Evolutionary conservation across 1,284 basidiomycete genomes (phyloP), one percentile per base, ranked within the genome.

Genomic region (Papiliotrema laurentii): DNA sequence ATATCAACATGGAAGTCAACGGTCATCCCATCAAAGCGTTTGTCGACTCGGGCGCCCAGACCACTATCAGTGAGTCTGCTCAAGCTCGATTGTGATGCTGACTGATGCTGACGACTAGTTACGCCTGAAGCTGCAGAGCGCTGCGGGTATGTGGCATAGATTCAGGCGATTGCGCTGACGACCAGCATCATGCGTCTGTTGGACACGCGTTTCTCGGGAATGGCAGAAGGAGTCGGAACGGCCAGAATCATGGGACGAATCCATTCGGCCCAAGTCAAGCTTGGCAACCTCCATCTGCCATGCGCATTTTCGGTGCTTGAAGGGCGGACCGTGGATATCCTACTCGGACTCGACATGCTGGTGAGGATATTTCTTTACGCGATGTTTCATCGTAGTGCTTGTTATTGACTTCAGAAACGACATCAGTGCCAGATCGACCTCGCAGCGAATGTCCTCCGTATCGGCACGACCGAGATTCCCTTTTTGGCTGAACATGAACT

Each of bases 291-390:
- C 26, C 80, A 82, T 75, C 79, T 98, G 10, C 85, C 92, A 0
- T 97, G 94, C 68, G 84, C 90, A 0, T 92, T 98, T 71, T 94
- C 91, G 1, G 86, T 98, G 57, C 88, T 98, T 81, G 94, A 98
- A 80, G 92, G 92, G 22, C 82, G 84, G 28, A 84, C 87, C 48
- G 91, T 97, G 35, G 94, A 98, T 63, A 82, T 98, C 19, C 78
- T 98, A 2, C 87, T 98, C 46, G 96, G 94, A 4, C 79, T 98
- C 18, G 94, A 98, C 77, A 98, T 98, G 96, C 82, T 98, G 48
- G 64, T 64, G 39, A 54, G 61, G 51, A 10, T 25, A 18, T 27
- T 5, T 22, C 27, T n/a, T n/a, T n/a, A n/a, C n/a, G n/a, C n/a
- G n/a, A n/a, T n/a, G 33, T 14, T 38, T 11, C 35, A 37, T n/a